Base-by-base conservation (phyloP, 805 yeast genomes). In the Sporopachydermia quercuum region DNA sequence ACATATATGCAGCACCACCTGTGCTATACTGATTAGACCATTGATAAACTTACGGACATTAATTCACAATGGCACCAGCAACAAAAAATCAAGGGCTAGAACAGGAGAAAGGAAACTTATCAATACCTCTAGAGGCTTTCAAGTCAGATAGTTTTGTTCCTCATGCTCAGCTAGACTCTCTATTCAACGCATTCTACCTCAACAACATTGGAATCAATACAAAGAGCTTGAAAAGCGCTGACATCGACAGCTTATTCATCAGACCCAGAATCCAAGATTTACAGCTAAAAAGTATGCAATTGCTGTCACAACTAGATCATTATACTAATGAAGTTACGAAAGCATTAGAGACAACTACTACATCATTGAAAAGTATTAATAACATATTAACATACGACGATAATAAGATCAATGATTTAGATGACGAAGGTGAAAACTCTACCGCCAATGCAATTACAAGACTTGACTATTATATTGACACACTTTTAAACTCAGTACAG, bases 371-470 rank as follows among this genome's bases (percentile, higher is more conserved):
- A 23, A 23, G 30, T n/a, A n/a, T 23, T 23, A n/a, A n/a, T 23
- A 23, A 23, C 30, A 23, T 23, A 8, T n/a, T 23, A n/a, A n/a
- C 30, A 8, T 23, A 23, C 30, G 30, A 23, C n/a, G 30, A 23
- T 8, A 8, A 8, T 8, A 8, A n/a, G 13, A 23, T 23, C 30
- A 8, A 8, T 8, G 30, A 23, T 23, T 8, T 8, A n/a, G n/a
- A 23, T 8, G 30, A 23, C 30, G 30, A 23, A 23, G 8, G 13
- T 8, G 30, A 23, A 23, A 23, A 8, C 30, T 8, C 8, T 23
- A n/a, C n/a, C n/a, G 8, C 30, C 13, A 23, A n/a, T 8, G 30
- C 30, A 8, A 40, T 45, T 46, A 47, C 45, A 41, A 5, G 45
- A 17, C 17, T 16, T 14, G 4, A 15, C 15, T 33, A 5, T 8